A percentile compares a stretch with the other conserved stretches of the same genome.
Evolutionary conservation across 2,329 filamentous ascomycete species (phyloP).

Genomic region (Fusarium bulbicola): DNA sequence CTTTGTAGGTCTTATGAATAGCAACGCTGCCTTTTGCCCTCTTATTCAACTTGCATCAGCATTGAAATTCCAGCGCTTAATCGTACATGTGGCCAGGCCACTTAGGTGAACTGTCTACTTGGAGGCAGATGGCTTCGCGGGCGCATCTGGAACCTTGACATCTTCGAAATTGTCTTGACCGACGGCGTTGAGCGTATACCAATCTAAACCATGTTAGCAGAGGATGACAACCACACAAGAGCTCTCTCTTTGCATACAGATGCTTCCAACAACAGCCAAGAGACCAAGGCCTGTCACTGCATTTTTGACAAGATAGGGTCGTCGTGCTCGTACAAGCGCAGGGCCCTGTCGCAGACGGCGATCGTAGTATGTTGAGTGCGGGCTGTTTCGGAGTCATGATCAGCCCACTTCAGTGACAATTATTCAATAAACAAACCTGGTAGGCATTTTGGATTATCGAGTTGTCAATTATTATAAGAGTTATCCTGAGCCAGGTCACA

Average conservation of each 20-base stretch:
- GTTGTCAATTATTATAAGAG: not conserved
- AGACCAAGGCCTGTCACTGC: conserved; percentile 81
- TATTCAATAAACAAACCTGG: conserved; percentile 29
- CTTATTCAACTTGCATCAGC: conserved; percentile 1
- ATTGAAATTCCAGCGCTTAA: conserved; percentile 10
- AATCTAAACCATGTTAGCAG: conserved; percentile 52
- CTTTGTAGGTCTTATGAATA: conserved; percentile 30
- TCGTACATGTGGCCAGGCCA: not conserved
- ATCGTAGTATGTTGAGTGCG: conserved; percentile 85
- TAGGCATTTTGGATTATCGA: conserved; percentile 27
- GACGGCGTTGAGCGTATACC: conserved; percentile 79
- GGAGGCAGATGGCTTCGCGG: conserved; percentile 57
- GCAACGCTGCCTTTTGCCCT: conserved; percentile 21
- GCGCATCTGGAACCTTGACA: conserved; percentile 84
- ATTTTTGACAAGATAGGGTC: conserved; percentile 93
- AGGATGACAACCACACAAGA: not conserved
- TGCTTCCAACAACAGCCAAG: conserved; percentile 77
- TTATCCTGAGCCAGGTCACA: not conserved
- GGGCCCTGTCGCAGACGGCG: conserved; percentile 84
- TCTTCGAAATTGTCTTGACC: conserved; percentile 98
- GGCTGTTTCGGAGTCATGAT: conserved; percentile 48
- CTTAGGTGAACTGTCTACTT: conserved; percentile 38
- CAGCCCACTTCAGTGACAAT: conserved; percentile 23
- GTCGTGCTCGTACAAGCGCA: conserved; percentile 88
- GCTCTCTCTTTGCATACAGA: conserved; percentile 76